Percentiles rank a stretch among this genome's conserved stretches.
These are phyloP conservation scores for Herpetomonas tarakana DNA, from an alignment of 208 protist genomes.

Conservation along the genomic window DNA sequence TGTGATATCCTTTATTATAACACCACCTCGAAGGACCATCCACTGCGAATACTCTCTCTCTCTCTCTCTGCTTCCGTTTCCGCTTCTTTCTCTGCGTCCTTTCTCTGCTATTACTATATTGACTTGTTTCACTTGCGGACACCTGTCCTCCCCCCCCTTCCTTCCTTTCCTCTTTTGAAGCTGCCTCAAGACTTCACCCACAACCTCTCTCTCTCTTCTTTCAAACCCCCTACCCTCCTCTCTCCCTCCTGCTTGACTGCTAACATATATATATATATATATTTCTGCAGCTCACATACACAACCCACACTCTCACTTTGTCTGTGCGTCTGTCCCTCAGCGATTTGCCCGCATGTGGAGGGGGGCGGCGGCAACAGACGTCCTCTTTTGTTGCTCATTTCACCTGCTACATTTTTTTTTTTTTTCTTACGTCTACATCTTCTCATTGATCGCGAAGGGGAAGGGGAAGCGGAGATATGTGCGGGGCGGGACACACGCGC, in stretches of 20 bases:
- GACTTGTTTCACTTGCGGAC: too few species aligned
- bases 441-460: background rate
- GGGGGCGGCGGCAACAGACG: background rate
- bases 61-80: background rate
- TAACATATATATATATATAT: background rate
- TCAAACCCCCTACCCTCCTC: background rate
- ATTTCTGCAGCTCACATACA: background rate
- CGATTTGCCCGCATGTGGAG: background rate
- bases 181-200: background rate
- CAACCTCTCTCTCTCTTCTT: background rate
- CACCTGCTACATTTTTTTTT: slow-evolving; percentile 5
- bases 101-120: background rate
- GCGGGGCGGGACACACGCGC: too few species aligned
- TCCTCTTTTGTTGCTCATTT: background rate
- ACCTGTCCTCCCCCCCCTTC: background rate
- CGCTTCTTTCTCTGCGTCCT: background rate
- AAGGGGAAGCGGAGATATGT: too few species aligned
- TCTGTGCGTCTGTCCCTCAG: too few species aligned
- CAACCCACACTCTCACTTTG: background rate
- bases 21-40: background rate
- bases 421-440: slow-evolving; percentile 5
- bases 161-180: background rate
- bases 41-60: background rate
- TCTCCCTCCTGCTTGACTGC: background rate
- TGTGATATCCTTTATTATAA: background rate